Base-by-base conservation (phyloP, 352 stramenopile genomes). In the Phytophthora multivora region DNA sequence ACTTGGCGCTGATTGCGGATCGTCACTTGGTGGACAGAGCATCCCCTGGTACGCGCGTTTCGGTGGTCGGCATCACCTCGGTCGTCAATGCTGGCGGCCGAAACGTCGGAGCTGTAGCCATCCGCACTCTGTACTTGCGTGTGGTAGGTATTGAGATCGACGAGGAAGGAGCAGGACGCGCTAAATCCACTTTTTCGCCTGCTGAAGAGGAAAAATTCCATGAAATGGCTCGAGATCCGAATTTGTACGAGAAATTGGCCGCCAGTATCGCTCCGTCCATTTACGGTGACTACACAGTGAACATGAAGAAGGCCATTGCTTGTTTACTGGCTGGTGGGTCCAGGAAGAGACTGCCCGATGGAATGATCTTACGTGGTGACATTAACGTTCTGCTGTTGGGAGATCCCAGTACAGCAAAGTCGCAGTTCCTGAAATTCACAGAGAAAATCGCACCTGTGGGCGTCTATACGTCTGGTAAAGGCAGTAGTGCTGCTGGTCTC, bases 401-500 rank as follows among this genome's bases (percentile, higher is more conserved):
- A 38, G 97, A 99, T 80, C 98, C 97, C 3, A 98, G 89, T 47
- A 99, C 96, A 0, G 97, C 96, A 42, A 99, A 99, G 73, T 97
- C 80, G 31, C 97, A 99, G 70, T 99, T 99, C 70, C 72, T 99
- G 8, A 99, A 99, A 64, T 99, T 99, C 77, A 87, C 91, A 0
- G 91, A 98, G 65, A 97, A 96, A 61, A 93, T 99, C 11, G 96
- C 97, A 2, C 98, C 98, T 1, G 90, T 99, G 0, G 97, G 97
- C 3, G 97, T 99, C 40, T 99, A 99, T 77, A 99, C 98, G 0
- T 98, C 91, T 2, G 98, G 98, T 15, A 99, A 99, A 84, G 98
- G 98, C 25, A 98, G 91, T 61, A 98, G 85, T 42, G 97, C 97
- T 1, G 98, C 97, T 3, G 97, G 98, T 74, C 81, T 99, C 16